A percentile compares a stretch with the other conserved stretches of the same genome.
phyloP scores from a whole-genome alignment of 352 stramenopile genomes.

The Phytophthora pluvialis region DNA sequence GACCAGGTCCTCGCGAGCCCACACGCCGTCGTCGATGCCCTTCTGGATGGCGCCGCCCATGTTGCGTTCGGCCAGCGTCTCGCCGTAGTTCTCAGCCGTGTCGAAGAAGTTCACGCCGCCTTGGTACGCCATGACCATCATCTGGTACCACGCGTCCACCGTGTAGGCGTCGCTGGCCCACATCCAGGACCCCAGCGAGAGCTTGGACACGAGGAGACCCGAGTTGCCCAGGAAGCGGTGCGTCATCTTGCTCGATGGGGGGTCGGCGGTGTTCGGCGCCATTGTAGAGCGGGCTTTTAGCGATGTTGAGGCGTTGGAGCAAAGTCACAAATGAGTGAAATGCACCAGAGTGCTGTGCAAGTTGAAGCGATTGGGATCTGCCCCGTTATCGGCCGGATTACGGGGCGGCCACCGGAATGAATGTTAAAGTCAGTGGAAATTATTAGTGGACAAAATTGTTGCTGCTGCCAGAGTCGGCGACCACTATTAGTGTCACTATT shows the following conservation, averaged over 20 bases:
- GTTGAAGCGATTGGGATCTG: too few species aligned
- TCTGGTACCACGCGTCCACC: conserved; percentile 25
- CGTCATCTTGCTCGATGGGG: conserved; percentile 9
- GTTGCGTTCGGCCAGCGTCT: conserved; percentile 17
- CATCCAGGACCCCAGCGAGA: conserved; percentile 20
- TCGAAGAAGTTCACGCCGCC: conserved; percentile 64
- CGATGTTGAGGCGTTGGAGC: neutral
- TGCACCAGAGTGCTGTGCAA: neutral
- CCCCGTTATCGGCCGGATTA: neutral
- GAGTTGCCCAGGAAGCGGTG: conserved; percentile 12
- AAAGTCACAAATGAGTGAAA: conserved; percentile 1
- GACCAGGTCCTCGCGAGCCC: conserved; percentile 52
- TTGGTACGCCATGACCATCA: conserved; percentile 23
- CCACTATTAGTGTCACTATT: too few species aligned
- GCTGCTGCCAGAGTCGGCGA: too few species aligned
- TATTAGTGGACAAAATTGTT: too few species aligned
- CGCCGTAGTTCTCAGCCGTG: conserved; percentile 25
- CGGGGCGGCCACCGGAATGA: neutral
- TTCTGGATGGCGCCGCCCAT: conserved; percentile 52
- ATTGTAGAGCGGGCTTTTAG: neutral
- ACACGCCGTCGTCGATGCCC: conserved; percentile 31
- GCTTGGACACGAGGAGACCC: conserved; percentile 8
- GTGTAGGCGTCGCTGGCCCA: conserved; percentile 9
- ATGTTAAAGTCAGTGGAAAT: neutral
- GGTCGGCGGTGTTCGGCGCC: neutral